Evolutionary conservation across 2,329 filamentous ascomycete species (phyloP).

Genomic region (Fusarium coffeatum): DNA sequence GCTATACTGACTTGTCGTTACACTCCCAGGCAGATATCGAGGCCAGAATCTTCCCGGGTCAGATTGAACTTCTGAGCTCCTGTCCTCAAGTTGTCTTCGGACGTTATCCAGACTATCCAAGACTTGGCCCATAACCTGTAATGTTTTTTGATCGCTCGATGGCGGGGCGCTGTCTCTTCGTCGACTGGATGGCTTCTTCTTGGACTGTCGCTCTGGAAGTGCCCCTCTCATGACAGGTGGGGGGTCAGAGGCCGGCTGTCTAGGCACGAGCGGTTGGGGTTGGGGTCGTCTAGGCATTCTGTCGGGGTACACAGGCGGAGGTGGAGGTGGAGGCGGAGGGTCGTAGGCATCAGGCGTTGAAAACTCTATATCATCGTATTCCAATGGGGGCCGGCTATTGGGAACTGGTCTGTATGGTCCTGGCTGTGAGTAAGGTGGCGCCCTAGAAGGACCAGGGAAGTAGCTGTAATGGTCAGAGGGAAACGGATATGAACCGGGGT

Average conservation of each 20-base stretch:
- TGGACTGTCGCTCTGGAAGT: background rate
- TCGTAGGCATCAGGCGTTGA: background rate
- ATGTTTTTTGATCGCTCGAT: background rate
- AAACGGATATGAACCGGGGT: background rate
- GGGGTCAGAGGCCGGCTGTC: background rate
- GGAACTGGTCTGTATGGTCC: background rate
- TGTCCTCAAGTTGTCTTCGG: background rate
- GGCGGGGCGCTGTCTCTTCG: background rate
- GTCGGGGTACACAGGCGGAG: background rate
- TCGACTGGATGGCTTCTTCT: background rate
- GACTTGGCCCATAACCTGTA: background rate
- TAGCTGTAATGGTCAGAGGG: background rate
- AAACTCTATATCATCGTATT: background rate
- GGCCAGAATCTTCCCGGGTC: background rate
- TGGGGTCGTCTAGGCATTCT: background rate
- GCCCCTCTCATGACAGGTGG: background rate
- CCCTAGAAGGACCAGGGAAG: background rate
- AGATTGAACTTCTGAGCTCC: constrained; percentile 1
- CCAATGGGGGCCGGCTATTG: background rate
- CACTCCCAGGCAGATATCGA: background rate
- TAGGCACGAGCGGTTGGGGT: background rate
- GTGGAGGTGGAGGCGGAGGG: background rate
- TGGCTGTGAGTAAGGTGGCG: background rate
- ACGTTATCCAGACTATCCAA: background rate
- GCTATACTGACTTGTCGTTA: background rate